A percentile compares a stretch with the other conserved stretches of the same genome.
phyloP scores from a whole-genome alignment of 371 early-diverging fungal species.

The Choanephora cucurbitarum region DNA sequence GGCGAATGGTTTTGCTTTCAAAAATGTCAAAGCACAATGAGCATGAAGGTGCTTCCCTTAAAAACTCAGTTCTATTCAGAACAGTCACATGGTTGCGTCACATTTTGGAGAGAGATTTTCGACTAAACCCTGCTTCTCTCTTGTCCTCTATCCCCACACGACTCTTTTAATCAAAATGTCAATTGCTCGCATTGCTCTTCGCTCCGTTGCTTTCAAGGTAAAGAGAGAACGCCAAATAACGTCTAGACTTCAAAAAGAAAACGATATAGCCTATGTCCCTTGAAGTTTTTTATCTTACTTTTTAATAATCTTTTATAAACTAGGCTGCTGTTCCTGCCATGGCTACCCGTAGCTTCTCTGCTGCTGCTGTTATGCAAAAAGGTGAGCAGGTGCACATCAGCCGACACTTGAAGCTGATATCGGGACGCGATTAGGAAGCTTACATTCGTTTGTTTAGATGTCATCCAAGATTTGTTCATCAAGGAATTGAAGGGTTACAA shows the following conservation, averaged over 20 bases:
- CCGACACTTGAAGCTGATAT: not conserved
- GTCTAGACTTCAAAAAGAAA: too few species aligned
- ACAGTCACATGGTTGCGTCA: not conserved
- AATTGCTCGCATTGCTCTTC: constrained; percentile 50
- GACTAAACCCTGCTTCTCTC: not conserved
- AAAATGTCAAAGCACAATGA: too few species aligned
- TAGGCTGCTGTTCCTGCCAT: constrained; percentile 31
- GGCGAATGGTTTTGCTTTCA: too few species aligned
- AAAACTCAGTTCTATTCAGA: too few species aligned
- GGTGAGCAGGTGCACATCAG: constrained; percentile 25
- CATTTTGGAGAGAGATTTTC: not conserved
- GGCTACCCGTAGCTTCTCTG: constrained; percentile 47
- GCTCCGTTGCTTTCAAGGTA: constrained; percentile 51
- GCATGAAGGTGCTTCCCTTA: too few species aligned
- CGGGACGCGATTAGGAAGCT: not conserved
- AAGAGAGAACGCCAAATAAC: constrained; percentile 36
- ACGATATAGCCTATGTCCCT: not conserved
- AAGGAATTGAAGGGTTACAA: constrained; percentile 59
- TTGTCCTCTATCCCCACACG: not conserved
- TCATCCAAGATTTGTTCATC: constrained; percentile 51
- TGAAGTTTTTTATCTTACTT: not conserved
- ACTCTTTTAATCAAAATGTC: constrained; percentile 30
- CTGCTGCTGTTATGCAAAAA: constrained; percentile 48
- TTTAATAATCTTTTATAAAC: constrained; percentile 10
- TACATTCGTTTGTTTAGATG: constrained; percentile 28